A percentile compares a stretch with the other conserved stretches of the same genome.
These are phyloP conservation scores for Plenodomus lindquistii DNA, from an alignment of 2,329 filamentous ascomycete species.

Conservation along the genomic window DNA sequence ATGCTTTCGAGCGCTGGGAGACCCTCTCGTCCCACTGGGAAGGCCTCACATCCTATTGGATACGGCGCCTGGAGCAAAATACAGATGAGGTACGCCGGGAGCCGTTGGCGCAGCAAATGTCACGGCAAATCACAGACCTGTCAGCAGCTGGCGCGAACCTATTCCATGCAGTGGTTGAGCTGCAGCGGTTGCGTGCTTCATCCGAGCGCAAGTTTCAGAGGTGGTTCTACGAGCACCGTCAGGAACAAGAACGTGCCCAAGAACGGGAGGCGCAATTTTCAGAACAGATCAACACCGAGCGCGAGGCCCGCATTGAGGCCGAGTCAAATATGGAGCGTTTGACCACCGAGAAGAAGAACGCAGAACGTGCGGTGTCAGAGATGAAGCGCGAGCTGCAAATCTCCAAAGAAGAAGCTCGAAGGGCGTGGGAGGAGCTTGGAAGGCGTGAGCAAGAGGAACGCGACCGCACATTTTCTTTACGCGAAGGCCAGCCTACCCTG, in stretches of 20 bases:
- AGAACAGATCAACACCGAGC: constrained; percentile 73
- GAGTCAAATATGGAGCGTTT: constrained; percentile 68
- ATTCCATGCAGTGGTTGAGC: constrained; percentile 95
- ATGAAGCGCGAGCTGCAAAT: constrained; percentile 93
- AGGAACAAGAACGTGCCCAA: constrained; percentile 81
- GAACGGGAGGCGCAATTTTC: constrained; percentile 78
- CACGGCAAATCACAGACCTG: constrained; percentile 93
- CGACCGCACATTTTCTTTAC: constrained; percentile 80
- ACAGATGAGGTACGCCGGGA: constrained; percentile 81
- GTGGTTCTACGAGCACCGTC: constrained; percentile 95
- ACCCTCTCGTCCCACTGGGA: constrained; percentile 97
- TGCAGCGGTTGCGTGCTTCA: constrained; percentile 89
- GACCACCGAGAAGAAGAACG: constrained; percentile 69
- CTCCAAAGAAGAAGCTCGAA: constrained; percentile 90
- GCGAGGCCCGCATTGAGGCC: constrained; percentile 69
- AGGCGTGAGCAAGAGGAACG: constrained; percentile 91
- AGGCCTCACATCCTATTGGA: constrained; percentile 96
- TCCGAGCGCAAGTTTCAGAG: constrained; percentile 97
- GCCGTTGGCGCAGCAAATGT: constrained; percentile 83
- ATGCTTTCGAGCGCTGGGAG: constrained; percentile 98
- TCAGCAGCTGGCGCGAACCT: constrained; percentile 95
- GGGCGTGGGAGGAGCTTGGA: constrained; percentile 96
- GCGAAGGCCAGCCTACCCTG: constrained; percentile 83
- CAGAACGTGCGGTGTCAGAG: constrained; percentile 79
- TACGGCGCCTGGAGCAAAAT: constrained; percentile 88